Base-by-base conservation (phyloP, 805 yeast genomes). In the Danielozyma ontarioensis region DNA sequence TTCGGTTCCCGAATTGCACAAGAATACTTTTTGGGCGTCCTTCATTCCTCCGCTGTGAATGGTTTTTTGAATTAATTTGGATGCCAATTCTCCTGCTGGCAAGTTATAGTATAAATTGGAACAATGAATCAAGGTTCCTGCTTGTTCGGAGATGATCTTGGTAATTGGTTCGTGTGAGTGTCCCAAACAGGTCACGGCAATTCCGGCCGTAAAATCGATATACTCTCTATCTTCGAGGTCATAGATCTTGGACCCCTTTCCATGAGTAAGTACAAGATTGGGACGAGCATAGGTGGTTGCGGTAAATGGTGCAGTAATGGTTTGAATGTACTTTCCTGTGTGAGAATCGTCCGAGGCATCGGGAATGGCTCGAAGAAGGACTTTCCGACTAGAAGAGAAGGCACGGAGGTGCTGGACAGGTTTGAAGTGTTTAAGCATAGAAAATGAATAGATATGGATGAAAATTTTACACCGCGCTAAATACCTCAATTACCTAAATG, bases 161-260 rank as follows among this genome's bases (percentile, higher is more conserved):
- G 95, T 74, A 24, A 93, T 72, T 41, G 78, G 81, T 3, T 79
- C 77, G 47, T 93, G 74, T 17, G 88, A 68, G 53, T 93, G 97
- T 2, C 98, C 98, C 42, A 93, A 66, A 1, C 85, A 81, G n/a
- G 96, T 90, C 12, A 93, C 98, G 1, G 98, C 97, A 45, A 93
- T 90, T 33, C 98, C 98, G 2, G 97, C 88, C 1, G 90, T 80
- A 60, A 93, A 90, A 55, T 93, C 98, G 32, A 93, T 70, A 51
- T 81, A 93, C 53, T 81, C 72, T 25, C 76, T 70, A 39, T 83
- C 82, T 47, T 85, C 87, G 31, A 82, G 59, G 57, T 93, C 98
- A 68, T 80, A 88, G 34, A 93, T 55, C 34, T 68, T 68, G n/a
- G 88, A 76, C 13, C 95, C 96, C 46, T 77, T 60, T 23, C 96